These are phyloP conservation scores for Macroventuria anomochaeta DNA, from an alignment of 2,329 filamentous ascomycete genomes.

Conservation along the genomic window DNA sequence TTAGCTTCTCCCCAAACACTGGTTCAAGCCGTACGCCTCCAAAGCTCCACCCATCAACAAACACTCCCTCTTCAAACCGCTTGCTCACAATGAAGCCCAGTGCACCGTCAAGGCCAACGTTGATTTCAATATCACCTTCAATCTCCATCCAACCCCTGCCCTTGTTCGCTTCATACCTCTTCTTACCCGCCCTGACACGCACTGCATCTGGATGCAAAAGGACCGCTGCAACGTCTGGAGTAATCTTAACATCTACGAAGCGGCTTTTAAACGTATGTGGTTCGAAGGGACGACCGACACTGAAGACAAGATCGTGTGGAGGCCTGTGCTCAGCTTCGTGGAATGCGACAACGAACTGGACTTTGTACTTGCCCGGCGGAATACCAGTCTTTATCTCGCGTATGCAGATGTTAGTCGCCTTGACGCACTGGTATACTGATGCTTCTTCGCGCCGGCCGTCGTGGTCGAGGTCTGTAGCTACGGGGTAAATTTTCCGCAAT, in stretches of 20 bases:
- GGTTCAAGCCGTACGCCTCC: constrained; percentile 48
- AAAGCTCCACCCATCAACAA: constrained; percentile 49
- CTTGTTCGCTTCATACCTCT: constrained; percentile 35
- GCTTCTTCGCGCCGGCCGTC: constrained; percentile 47
- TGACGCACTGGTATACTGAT: constrained; percentile 44
- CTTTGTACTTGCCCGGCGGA: constrained; percentile 47
- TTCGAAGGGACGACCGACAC: constrained; percentile 48
- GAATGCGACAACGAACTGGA: constrained; percentile 46
- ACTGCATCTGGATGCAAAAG: constrained; percentile 49
- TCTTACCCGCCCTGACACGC: constrained; percentile 42
- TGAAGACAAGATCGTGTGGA: constrained; percentile 45
- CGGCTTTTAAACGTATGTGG: constrained; percentile 36
- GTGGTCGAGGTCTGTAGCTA: constrained; percentile 45
- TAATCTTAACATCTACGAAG: constrained; percentile 48
- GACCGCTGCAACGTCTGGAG: constrained; percentile 47
- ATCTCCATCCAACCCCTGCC: constrained; percentile 48
- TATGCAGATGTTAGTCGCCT: constrained; percentile 43
- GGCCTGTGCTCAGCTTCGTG: constrained; percentile 26
- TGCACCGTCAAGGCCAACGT: constrained; percentile 47
- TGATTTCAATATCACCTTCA: constrained; percentile 46
- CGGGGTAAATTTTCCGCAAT: constrained; percentile 40
- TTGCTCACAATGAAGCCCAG: constrained; percentile 48
- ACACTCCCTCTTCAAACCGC: constrained; percentile 40
- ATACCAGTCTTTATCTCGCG: constrained; percentile 47
- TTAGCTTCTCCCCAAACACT: constrained; percentile 29